Evolutionary conservation across 257 asterid genomes (phyloP).

Genomic region (Solanum rostratum): DNA sequence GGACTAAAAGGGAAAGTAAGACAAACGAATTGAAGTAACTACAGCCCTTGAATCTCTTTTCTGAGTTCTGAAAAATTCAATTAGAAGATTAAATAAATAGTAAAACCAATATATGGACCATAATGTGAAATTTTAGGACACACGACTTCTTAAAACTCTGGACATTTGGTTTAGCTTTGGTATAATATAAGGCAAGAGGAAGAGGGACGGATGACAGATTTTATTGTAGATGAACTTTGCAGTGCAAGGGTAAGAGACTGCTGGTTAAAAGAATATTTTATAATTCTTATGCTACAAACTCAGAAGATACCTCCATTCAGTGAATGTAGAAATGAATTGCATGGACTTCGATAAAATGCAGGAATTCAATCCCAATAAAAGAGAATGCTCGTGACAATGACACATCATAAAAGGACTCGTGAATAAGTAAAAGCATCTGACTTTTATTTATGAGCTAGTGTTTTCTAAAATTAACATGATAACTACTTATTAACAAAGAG

Average conservation of each 20-base stretch:
- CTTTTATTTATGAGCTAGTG: not conserved
- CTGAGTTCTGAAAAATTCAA: not conserved
- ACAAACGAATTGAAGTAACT: not conserved
- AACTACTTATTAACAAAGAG: not conserved
- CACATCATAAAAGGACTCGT: not conserved
- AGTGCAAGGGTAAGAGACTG: not conserved
- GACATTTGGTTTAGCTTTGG: not conserved
- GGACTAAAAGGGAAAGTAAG: not conserved
- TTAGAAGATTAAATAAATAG: not conserved
- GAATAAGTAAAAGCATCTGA: not conserved
- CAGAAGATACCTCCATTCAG: not conserved
- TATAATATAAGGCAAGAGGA: not conserved
- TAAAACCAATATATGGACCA: not conserved
- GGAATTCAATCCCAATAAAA: not conserved
- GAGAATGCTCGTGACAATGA: not conserved
- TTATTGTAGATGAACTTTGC: not conserved
- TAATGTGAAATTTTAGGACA: not conserved
- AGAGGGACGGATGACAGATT: not conserved
- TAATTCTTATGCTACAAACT: not conserved
- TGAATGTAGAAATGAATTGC: not conserved
- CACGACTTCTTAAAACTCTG: not conserved
- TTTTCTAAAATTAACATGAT: not conserved
- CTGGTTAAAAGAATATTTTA: not conserved
- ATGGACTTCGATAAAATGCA: not conserved
- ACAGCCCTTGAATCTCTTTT: not conserved